Evolutionary conservation across 2,329 filamentous ascomycete genomes (phyloP), one percentile per base, ranked within the genome.

Genomic region (Lasiodiplodia hormozganensis): DNA sequence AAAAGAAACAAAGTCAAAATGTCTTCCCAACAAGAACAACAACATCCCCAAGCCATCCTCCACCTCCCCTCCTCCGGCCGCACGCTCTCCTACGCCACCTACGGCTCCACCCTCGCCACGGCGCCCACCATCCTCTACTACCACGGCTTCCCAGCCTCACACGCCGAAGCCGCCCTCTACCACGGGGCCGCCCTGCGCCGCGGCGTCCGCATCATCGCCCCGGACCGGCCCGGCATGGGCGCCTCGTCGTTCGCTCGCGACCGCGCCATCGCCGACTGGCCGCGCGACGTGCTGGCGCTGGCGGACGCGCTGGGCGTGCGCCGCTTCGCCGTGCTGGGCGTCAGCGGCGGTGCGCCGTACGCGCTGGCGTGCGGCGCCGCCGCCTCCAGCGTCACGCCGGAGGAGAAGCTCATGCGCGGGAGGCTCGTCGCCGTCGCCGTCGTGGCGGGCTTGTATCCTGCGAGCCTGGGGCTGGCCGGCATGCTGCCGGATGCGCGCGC

Each of bases 111-210:
- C 31, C 54, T n/a, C 40, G 69, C 69, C 14, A 70, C 69, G 23
- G 69, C 70, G 43, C 71, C 71, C 23, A 69, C 69, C 6, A 67
- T 72, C 60, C 69, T 72, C 70, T 54, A 71, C 43, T 70, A 71
- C 68, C 71, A 72, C 60, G 71, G 71, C 51, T 58, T 72, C 54
- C 70, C 71, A 1, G 80, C 78, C 14, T 84, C 80, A 10, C 80
- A 82, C 38, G 74, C 82, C 21, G 82, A 85, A 73, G 78, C 73
- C 23, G 76, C 74, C 28, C 71, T 76, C 12, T 74, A 79, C 68
- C 76, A 82, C 68, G 69, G 76, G 0, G 68, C 65, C 23, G 51
- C 57, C 58, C 58, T 51, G 21, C 23, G 18, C 57, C 66, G 36
- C 25, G 69, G 69, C 51, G 54, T 69, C 53, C 70, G 70, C 62